These are phyloP conservation scores for Penicillium sclerotiorum DNA, from an alignment of 2,329 filamentous ascomycete genomes.

Conservation along the genomic window DNA sequence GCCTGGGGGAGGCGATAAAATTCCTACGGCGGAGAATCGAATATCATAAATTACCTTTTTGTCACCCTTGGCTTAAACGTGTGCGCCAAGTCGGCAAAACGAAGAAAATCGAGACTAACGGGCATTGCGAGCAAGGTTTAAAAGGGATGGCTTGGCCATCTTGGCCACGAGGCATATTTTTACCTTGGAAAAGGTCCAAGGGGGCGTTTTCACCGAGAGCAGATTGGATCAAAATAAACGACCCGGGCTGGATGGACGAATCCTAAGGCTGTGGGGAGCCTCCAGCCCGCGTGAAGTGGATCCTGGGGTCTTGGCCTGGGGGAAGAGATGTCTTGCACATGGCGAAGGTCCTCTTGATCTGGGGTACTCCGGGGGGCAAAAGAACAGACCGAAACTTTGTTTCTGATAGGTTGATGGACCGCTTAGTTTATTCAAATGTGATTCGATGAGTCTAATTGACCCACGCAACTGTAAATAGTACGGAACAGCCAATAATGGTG, in stretches of 20 bases:
- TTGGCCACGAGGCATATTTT: slow-evolving; percentile 1
- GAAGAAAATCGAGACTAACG: background rate
- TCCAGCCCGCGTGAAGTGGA: slow-evolving; percentile 17
- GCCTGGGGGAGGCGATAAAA: slow-evolving; percentile 1
- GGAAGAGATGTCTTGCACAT: background rate
- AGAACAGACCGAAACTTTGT: background rate
- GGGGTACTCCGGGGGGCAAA: slow-evolving; percentile 16
- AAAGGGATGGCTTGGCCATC: slow-evolving; percentile 3
- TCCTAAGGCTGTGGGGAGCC: background rate
- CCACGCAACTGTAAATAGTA: background rate
- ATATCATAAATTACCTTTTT: slow-evolving; percentile 2
- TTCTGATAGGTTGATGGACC: slow-evolving; percentile 1
- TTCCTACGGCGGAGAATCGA: slow-evolving; percentile 1
- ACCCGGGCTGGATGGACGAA: background rate
- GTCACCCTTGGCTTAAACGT: background rate
- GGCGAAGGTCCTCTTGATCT: slow-evolving; percentile 1
- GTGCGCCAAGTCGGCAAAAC: slow-evolving; percentile 7
- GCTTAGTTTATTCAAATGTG: background rate
- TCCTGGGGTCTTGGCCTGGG: slow-evolving; percentile 15
- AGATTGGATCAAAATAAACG: background rate
- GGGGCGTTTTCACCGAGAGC: slow-evolving; percentile 1
- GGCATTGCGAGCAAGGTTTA: background rate
- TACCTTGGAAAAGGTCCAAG: background rate
- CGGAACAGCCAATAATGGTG: slow-evolving; percentile 12
- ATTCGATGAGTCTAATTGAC: slow-evolving; percentile 16